Evolutionary conservation across 2,329 filamentous ascomycete genomes (phyloP).

Genomic region (Dactylonectria estremocensis): DNA sequence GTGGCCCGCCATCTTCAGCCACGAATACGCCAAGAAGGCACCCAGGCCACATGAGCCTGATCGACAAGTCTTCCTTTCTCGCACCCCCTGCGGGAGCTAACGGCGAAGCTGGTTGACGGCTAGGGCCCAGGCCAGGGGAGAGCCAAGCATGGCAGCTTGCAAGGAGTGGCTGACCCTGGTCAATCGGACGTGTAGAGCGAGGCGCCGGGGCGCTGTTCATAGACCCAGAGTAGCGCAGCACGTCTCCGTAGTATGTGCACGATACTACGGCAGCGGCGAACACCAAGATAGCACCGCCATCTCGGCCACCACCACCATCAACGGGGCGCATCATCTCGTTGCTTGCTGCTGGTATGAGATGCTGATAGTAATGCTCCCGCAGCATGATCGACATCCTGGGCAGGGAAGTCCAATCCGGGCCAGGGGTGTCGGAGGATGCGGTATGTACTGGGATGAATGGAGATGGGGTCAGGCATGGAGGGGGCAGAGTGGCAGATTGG

Average conservation of each 20-base stretch:
- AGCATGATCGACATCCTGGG: slow-evolving; percentile 23
- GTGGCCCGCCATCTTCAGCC: slow-evolving; percentile 8
- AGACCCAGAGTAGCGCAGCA: not conserved
- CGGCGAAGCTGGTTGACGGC: slow-evolving; percentile 26
- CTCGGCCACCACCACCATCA: not conserved
- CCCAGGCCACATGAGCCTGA: slow-evolving; percentile 18
- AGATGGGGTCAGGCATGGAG: slow-evolving; percentile 18
- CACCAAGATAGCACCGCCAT: not conserved
- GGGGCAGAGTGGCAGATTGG: not conserved
- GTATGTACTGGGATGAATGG: slow-evolving; percentile 21
- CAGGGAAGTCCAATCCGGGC: slow-evolving; percentile 10
- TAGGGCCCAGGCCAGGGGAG: slow-evolving; percentile 8
- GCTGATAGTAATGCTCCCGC: slow-evolving; percentile 1
- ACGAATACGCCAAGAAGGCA: slow-evolving; percentile 17
- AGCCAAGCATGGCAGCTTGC: not conserved
- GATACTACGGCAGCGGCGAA: not conserved
- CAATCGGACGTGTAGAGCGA: slow-evolving; percentile 22
- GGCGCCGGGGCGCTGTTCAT: slow-evolving; percentile 10
- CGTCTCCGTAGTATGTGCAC: not conserved
- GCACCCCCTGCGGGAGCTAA: slow-evolving; percentile 30
- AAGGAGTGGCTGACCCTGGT: slow-evolving; percentile 9
- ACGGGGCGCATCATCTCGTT: not conserved
- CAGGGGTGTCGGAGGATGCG: slow-evolving; percentile 16
- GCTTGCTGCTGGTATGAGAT: not conserved
- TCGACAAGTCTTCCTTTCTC: slow-evolving; percentile 23